These are phyloP conservation scores for Stemphylium vesicarium DNA, from an alignment of 2,329 filamentous ascomycete species.

Conservation along the genomic window DNA sequence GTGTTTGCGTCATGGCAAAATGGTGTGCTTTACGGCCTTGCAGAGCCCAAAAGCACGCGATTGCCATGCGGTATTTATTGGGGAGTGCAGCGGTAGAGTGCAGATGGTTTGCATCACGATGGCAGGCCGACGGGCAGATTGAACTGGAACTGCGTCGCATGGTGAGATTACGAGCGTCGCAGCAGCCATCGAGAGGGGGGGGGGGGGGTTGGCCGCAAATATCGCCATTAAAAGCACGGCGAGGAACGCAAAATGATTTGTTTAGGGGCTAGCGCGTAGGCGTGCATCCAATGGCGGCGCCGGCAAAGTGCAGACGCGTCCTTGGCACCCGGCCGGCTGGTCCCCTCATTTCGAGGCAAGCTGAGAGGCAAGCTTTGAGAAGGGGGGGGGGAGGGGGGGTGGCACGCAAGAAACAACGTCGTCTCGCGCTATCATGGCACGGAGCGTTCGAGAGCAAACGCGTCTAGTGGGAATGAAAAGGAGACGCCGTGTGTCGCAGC, in stretches of 20 bases:
- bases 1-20: constrained; percentile 29
- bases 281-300: constrained; percentile 17
- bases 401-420: constrained; percentile 14
- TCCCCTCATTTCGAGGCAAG: constrained; percentile 19
- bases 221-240: constrained; percentile 17
- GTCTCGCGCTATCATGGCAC: constrained; percentile 20
- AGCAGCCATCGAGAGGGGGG: constrained; percentile 27
- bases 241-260: constrained; percentile 22
- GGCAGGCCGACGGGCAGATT: constrained; percentile 25
- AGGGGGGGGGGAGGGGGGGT: constrained; percentile 13
- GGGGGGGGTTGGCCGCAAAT: constrained; percentile 29
- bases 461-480: constrained; percentile 16
- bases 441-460: constrained; percentile 16
- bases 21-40: not conserved
- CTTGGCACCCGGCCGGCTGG: constrained; percentile 20
- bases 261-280: constrained; percentile 4
- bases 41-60: not conserved
- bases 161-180: constrained; percentile 25
- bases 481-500: constrained; percentile 36
- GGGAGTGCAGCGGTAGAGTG: not conserved
- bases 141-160: constrained; percentile 27
- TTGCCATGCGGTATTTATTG: constrained; percentile 23
- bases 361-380: constrained; percentile 9
- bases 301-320: constrained; percentile 22
- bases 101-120: constrained; percentile 11